Conservation (phyloP, 108 stramenopile species). For the Asterionellopsis glacialis region DNA sequence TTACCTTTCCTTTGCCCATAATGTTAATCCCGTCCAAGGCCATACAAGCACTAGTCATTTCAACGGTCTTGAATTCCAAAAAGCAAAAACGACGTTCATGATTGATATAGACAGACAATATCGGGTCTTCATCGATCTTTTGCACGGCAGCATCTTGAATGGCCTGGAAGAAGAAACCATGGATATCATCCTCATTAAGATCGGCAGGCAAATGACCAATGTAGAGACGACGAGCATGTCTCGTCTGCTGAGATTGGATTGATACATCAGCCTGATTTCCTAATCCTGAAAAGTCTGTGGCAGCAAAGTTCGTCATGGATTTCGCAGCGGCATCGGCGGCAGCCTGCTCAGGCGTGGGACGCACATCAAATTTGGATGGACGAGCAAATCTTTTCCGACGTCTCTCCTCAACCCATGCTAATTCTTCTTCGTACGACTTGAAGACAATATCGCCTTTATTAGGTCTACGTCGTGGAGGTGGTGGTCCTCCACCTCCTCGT, state of each 20-base stretch:
- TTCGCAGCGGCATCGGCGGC: slow-evolving; percentile 47
- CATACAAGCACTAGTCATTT: slow-evolving; percentile 89
- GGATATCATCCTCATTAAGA: slow-evolving; percentile 76
- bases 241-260: slow-evolving; percentile 80
- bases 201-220: slow-evolving; percentile 87
- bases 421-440: slow-evolving; percentile 76
- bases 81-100: slow-evolving; percentile 92
- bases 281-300: slow-evolving; percentile 36
- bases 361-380: slow-evolving; percentile 58
- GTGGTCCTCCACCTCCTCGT: slow-evolving; percentile 6
- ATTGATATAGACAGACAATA: slow-evolving; percentile 92
- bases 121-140: slow-evolving; percentile 66
- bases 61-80: slow-evolving; percentile 92
- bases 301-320: slow-evolving; percentile 23
- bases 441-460: slow-evolving; percentile 23
- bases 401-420: slow-evolving; percentile 75
- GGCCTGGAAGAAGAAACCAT: slow-evolving; percentile 79
- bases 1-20: slow-evolving; percentile 75
- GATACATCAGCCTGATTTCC: neutral
- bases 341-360: slow-evolving; percentile 64
- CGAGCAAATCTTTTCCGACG: slow-evolving; percentile 65
- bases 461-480: slow-evolving; percentile 12
- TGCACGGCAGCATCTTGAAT: slow-evolving; percentile 47
- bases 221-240: slow-evolving; percentile 94
- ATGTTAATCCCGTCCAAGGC: slow-evolving; percentile 89